These are phyloP conservation scores for Allium fistulosum DNA, from an alignment of 106 monocot genomes.

Conservation along the genomic window DNA sequence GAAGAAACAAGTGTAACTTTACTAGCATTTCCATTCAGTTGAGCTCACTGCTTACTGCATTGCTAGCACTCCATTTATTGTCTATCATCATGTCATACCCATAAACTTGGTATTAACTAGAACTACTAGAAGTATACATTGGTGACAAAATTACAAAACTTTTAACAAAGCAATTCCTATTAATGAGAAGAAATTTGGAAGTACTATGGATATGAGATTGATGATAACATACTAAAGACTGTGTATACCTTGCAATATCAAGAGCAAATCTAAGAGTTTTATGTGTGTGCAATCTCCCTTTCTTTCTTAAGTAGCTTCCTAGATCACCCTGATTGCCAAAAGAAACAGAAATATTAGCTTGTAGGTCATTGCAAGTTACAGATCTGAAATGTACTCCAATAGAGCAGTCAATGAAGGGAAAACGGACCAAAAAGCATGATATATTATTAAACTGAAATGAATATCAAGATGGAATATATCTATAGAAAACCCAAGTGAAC, in stretches of 20 bases:
- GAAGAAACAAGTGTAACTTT: no score
- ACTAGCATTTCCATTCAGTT: no score
- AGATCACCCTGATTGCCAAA: conserved; percentile 56
- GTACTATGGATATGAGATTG: no score
- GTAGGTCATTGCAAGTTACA: not conserved
- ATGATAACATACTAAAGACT: no score
- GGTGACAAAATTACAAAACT: not conserved
- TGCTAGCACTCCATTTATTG: no score
- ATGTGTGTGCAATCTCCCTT: conserved; percentile 51
- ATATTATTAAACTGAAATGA: not conserved
- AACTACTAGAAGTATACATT: not conserved
- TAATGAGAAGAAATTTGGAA: no score
- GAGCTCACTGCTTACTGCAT: no score
- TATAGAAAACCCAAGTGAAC: not conserved
- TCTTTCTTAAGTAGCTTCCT: conserved; percentile 63
- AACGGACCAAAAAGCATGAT: not conserved
- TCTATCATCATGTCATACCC: no score
- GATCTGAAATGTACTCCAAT: no score
- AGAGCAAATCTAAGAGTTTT: conserved; percentile 74
- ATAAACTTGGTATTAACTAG: no score
- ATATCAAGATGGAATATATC: not conserved
- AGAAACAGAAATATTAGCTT: not conserved
- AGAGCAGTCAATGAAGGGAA: not conserved
- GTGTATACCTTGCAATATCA: conserved; percentile 73
- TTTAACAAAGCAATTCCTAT: not conserved